phyloP scores from a whole-genome alignment of 306 rosid species.

The Purshia tridentata region DNA sequence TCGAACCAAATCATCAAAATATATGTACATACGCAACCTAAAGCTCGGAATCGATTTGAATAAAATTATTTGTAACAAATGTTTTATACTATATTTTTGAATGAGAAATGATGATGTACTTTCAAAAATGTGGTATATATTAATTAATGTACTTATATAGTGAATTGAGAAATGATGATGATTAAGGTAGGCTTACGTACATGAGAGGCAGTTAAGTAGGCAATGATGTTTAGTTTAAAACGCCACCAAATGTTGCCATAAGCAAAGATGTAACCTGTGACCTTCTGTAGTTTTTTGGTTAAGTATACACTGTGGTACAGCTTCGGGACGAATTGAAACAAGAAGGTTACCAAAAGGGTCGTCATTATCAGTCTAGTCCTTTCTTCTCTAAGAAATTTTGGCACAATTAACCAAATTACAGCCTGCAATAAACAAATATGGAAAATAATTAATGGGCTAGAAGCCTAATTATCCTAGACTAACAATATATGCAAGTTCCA shows the following conservation, averaged over 20 bases:
- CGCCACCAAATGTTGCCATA: slow-evolving; percentile 41
- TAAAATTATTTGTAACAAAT: too few species aligned
- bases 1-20: not conserved
- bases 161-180: too few species aligned
- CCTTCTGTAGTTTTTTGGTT: slow-evolving; percentile 33
- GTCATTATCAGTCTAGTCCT: slow-evolving; percentile 19
- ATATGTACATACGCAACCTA: too few species aligned
- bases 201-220: slow-evolving; percentile 37
- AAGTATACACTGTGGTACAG: slow-evolving; percentile 33
- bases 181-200: slow-evolving; percentile 21
- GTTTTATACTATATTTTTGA: too few species aligned
- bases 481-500: too few species aligned
- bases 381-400: slow-evolving; percentile 29
- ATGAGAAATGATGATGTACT: too few species aligned
- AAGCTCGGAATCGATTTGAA: not conserved
- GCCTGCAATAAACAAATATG: slow-evolving; percentile 12
- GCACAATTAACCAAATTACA: slow-evolving; percentile 30
- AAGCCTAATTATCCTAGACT: not conserved
- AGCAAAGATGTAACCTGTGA: slow-evolving; percentile 39
- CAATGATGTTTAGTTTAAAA: slow-evolving; percentile 34
- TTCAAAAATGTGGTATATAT: too few species aligned
- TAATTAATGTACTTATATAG: too few species aligned
- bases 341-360: slow-evolving; percentile 26
- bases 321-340: slow-evolving; percentile 36
- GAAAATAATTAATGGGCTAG: not conserved